Base-by-base conservation (phyloP, 805 yeast species). In the Barnettozyma wickerhamii region DNA sequence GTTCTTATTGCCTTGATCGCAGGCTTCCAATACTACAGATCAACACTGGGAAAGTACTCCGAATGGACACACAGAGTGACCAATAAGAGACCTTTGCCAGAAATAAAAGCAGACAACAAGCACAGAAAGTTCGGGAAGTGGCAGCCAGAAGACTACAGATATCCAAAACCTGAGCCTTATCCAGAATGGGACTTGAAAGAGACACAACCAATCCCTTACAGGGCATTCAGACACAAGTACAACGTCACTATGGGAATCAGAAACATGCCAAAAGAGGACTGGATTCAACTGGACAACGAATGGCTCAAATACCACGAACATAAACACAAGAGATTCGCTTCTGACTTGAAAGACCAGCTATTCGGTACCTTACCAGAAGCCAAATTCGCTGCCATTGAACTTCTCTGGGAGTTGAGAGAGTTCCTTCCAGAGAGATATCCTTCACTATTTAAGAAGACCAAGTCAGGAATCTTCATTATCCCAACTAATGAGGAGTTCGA, bases 261-360 rank as follows among this genome's bases (percentile, higher is more conserved):
- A 47, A 64, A 64, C 43, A 73, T 79, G 82, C 75, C 77, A 36
- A 74, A 73, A 70, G 63, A 74, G 40, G 66, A 65, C 37, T 81
- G 88, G 88, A 74, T 81, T 46, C 82, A 81, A 53, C 64, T 81
- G 43, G 87, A 81, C 56, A 78, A 76, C 45, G 80, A 81, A 59
- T 81, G 84, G 83, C 48, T 51, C 39, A 71, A 71, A 45, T 80
- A 56, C 49, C 84, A 81, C 53, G 52, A 68, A 18, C 63, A 72
- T 33, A 81, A 81, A 55, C 47, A 74, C 33, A 58, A 65, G 40
- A 66, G 87, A 50, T 49, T 80, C 71, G 68, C 45, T 63, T 64
- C 44, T 77, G 78, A 7, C 55, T 54, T 7, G 74, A 74, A 42
- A 43, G 33, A 26, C 14, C 35, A 40, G 17, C 28, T 55, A 5